Evolutionary conservation across 129 eudicot genomes (phyloP), one percentile per base, ranked within the genome.

Genomic region (Chrysanthemum seticuspe): DNA sequence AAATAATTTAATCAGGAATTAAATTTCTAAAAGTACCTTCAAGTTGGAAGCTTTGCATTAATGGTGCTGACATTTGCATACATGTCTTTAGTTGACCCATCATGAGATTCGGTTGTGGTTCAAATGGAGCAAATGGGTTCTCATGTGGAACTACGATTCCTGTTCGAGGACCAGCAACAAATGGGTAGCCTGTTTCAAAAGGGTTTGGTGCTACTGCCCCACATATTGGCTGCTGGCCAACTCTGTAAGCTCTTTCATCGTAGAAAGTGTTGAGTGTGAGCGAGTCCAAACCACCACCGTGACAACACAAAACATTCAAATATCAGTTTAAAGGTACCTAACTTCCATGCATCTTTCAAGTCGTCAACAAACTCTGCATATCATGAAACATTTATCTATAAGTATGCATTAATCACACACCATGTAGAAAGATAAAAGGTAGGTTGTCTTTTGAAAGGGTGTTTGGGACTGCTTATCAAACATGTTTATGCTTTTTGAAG

Each of bases 181-280:
- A 90, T 4, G 97, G 96, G 62, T 88, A 91, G 0, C 78, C 68
- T 23, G 66, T 88, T 79, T 86, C 99, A 82, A 95, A 95, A 6
- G 99, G 97, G 59, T 94, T 95, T 40, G 91, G 97, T 48, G 93
- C 97, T 25, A 97, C 90, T 11, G 89, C 79, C 79, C 99, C 96
- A 36, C 91, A 95, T 12, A 78, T 82, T 6, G 97, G 86, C 74
- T 86, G 94, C 78, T 84, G 96, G 55, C 87, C 78, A 44, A 91
- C 90, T 90, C 97, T 79, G 67, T 86, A 95, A 54, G 91, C 91
- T 18, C 87, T 91, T 48, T 95, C 99, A 51, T 90, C 97, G n/a
- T 95, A 95, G 70, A 95, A 80, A 72, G 97, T 95, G 73, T 86
- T 76, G 47, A 95, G 88, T 2, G 91, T 90, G 58, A 90, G 96